Percentiles rank a stretch among this genome's conserved stretches.
Evolutionary conservation across 441 rosid species (phyloP).

Genomic region (Gossypium schwendimanii): DNA sequence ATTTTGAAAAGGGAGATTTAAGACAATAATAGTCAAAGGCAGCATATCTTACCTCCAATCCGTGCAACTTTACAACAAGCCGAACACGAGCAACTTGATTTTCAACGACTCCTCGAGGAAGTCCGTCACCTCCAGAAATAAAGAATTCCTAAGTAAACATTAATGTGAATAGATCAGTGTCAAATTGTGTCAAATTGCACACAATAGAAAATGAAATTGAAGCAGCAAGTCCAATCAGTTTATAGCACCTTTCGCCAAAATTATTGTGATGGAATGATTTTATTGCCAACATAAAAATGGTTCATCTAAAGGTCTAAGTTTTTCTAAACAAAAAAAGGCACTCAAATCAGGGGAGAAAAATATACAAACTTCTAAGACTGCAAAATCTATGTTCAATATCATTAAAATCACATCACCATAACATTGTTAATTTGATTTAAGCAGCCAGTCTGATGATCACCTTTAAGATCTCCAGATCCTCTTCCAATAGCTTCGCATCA

Average conservation of each 20-base stretch:
- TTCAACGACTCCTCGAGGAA: slow-evolving; percentile 95
- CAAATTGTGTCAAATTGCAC: not conserved
- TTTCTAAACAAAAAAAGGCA: not conserved
- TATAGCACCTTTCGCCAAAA: not conserved
- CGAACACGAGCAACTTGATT: slow-evolving; percentile 84
- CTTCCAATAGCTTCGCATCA: slow-evolving; percentile 76
- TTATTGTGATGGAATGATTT: not conserved
- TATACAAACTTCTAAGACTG: not conserved
- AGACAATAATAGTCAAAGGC: slow-evolving; percentile 2
- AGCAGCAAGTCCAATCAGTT: not conserved
- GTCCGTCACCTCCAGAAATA: slow-evolving; percentile 94
- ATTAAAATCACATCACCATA: not conserved
- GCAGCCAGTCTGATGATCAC: slow-evolving; percentile 26
- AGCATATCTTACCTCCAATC: slow-evolving; percentile 62
- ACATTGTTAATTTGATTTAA: not conserved
- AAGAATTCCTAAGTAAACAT: slow-evolving; percentile 64
- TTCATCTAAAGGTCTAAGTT: not conserved
- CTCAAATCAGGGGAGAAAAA: not conserved
- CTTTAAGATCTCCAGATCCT: slow-evolving; percentile 86
- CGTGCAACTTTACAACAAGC: slow-evolving; percentile 62
- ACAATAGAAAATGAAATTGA: not conserved
- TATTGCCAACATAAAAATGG: slow-evolving; percentile 6
- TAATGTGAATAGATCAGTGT: not conserved
- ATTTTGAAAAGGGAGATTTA: not conserved
- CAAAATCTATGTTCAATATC: not conserved